Percentiles rank a stretch among this genome's conserved stretches.
These are phyloP conservation scores for Eucalyptus lansdowneana DNA, from an alignment of 345 rosid genomes.

Conservation along the genomic window DNA sequence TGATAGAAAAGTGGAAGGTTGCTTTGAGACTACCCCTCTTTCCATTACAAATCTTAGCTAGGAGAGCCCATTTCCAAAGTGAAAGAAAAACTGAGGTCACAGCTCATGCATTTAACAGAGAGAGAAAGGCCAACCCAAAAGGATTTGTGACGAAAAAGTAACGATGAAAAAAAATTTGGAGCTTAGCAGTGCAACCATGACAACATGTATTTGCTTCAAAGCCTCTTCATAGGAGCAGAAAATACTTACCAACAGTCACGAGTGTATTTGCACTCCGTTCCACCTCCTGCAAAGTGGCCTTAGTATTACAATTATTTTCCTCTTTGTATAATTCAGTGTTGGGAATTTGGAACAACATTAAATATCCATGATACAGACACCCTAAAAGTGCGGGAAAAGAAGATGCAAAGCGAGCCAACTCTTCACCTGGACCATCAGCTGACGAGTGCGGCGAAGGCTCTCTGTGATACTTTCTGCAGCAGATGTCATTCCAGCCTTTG, in stretches of 20 bases:
- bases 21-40: not conserved
- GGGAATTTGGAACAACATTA: not conserved
- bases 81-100: not conserved
- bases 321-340: not conserved
- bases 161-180: not conserved
- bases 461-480: conserved; percentile 98
- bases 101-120: not conserved
- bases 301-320: not conserved
- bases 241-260: conserved; percentile 61
- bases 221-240: not conserved
- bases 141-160: not conserved
- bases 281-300: conserved; percentile 57
- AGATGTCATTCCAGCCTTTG: conserved; percentile 91
- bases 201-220: not conserved
- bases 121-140: not conserved
- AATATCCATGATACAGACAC: not conserved
- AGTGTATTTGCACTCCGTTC: conserved; percentile 82
- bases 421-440: conserved; percentile 90
- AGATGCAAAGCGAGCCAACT: not conserved
- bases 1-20: not conserved
- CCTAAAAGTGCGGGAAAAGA: not conserved
- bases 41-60: not conserved
- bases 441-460: conserved; percentile 89
- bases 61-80: not conserved
- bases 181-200: not conserved